Percentiles rank a stretch among this genome's conserved stretches.
Evolutionary conservation across 2,329 filamentous ascomycete species (phyloP).

Genomic region (Trichophaea hybrida): DNA sequence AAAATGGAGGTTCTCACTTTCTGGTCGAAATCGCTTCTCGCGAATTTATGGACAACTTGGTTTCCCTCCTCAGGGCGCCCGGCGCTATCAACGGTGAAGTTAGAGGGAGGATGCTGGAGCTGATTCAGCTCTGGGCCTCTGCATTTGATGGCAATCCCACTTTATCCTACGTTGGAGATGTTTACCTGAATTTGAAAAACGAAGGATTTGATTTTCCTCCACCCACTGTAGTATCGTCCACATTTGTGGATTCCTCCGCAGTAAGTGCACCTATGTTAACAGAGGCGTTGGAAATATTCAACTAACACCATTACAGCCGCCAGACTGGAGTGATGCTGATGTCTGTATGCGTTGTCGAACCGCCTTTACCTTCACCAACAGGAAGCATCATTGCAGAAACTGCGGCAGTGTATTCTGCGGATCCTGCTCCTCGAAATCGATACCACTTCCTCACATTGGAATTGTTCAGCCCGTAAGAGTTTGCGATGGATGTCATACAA

Average conservation of each 20-base stretch:
- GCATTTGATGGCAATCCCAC: constrained; percentile 76
- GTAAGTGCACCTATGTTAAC: constrained; percentile 40
- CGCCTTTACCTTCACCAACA: constrained; percentile 90
- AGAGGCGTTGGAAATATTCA: background rate
- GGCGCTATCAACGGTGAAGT: constrained; percentile 76
- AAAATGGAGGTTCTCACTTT: constrained; percentile 94
- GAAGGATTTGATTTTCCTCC: constrained; percentile 88
- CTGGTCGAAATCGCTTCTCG: constrained; percentile 86
- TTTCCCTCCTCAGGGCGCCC: constrained; percentile 72
- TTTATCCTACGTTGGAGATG: constrained; percentile 72
- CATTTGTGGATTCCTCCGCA: constrained; percentile 93
- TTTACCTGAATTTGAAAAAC: constrained; percentile 65
- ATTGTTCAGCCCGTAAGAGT: constrained; percentile 85
- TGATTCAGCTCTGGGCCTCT: constrained; percentile 85
- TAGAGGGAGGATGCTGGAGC: constrained; percentile 74
- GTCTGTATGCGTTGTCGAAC: constrained; percentile 97
- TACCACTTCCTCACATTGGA: constrained; percentile 81
- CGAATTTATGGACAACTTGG: constrained; percentile 96
- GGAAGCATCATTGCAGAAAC: constrained; percentile 96
- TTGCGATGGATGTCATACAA: constrained; percentile 88
- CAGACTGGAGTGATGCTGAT: constrained; percentile 94
- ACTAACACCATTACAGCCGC: constrained; percentile 45
- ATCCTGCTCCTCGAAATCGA: constrained; percentile 76
- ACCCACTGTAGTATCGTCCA: constrained; percentile 64
- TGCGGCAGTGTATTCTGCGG: constrained; percentile 97